Evolutionary conservation across 371 early-diverging fungal species (phyloP), one percentile per base, ranked within the genome.

Genomic region (Actinomortierella wolfii): DNA sequence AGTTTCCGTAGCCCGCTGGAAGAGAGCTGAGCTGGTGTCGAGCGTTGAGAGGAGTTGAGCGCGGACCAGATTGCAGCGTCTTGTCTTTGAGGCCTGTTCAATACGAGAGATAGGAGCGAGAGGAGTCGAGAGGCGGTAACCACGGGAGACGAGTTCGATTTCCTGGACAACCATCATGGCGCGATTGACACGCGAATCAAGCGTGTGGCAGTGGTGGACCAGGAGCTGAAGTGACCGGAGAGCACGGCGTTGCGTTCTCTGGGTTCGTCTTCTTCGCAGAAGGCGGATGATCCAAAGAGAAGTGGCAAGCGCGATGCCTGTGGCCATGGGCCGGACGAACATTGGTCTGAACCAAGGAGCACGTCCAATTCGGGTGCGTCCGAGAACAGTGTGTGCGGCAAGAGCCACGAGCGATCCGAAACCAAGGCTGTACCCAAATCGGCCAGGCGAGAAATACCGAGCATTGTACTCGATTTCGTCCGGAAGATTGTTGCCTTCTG

Each of bases 131-230:
- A 88, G 73, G 43, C 89, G 78, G 56, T 88, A 90, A 1, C 90
- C 90, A 28, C 89, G 82, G 18, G 90, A 85, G 3, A 90, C 88
- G 0, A 90, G 79, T 56, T 90, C 90, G 39, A 90, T 86, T 58
- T 90, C 90, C 63, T 87, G 89, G 28, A 90, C 84, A 14, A 84
- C 83, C 55, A 83, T 84, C 15, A 90, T 67, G 17, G 85, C 80
- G 18, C 83, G 79, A 46, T 85, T 83, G n/a, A 87, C 74, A 59
- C 83, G 83, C 40, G 77, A 77, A 53, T 89, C 89, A 15, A 86
- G 70, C 1, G 64, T 43, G 52, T 84, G 83, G 28, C 82, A 83
- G 8, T 83, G 77, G 18, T 80, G 80, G 21, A 83, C 80, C 20
- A 88, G 71, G 9, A 67, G 40, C 48, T 83, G 82, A 5, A 88